Evolutionary conservation across 2,329 filamentous ascomycete genomes (phyloP).

Genomic region (Colletotrichum plurivorum): DNA sequence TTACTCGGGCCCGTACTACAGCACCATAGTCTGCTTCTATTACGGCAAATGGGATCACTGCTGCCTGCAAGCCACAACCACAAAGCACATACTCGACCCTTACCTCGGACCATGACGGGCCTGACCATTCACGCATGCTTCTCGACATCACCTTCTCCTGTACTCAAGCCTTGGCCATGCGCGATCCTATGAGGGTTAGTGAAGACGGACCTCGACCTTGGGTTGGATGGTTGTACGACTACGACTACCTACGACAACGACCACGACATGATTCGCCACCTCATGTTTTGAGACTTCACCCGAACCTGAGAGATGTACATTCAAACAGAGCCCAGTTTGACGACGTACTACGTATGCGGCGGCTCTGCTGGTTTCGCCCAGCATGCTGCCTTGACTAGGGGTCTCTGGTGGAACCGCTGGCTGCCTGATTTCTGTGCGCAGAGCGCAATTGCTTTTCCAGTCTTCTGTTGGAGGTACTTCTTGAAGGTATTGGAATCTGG

Average conservation of each 20-base stretch:
- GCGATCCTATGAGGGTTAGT: too few relatives aligned
- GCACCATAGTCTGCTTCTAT: not conserved
- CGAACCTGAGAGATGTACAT: too few relatives aligned
- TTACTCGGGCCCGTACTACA: not conserved
- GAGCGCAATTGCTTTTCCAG: not conserved
- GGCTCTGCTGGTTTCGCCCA: not conserved
- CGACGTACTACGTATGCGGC: not conserved
- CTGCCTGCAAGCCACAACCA: not conserved
- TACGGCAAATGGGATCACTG: not conserved
- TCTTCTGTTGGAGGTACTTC: too few relatives aligned
- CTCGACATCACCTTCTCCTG: not conserved
- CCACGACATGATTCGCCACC: too few relatives aligned
- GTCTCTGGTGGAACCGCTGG: not conserved
- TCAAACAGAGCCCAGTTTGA: too few relatives aligned
- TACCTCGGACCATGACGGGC: not conserved
- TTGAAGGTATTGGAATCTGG: too few relatives aligned
- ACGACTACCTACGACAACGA: too few relatives aligned
- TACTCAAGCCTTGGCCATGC: too few relatives aligned
- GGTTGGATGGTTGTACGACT: too few relatives aligned
- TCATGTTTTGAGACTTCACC: too few relatives aligned
- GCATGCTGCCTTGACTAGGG: not conserved
- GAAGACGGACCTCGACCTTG: too few relatives aligned
- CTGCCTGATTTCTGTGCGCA: not conserved
- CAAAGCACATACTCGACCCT: not conserved
- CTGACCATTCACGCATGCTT: not conserved